Percentiles rank a stretch among this genome's conserved stretches.
Conservation (phyloP, 495 filamentous ascomycete species). For the Hypoxylon crocopeplum region DNA sequence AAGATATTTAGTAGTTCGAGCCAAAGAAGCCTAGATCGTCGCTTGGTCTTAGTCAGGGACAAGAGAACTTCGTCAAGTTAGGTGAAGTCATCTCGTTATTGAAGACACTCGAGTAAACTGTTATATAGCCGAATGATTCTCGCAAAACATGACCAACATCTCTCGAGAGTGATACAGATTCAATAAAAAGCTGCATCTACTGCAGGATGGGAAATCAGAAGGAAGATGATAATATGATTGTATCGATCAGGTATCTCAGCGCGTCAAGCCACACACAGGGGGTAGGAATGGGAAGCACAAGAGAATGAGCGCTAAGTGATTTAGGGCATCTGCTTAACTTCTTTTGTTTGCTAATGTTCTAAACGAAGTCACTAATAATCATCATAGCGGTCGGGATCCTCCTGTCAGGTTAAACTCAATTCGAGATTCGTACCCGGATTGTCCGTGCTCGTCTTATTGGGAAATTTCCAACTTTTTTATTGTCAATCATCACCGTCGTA, state of each 20-base stretch:
- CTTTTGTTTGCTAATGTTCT: not conserved
- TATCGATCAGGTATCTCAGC: not conserved
- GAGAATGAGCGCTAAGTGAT: slow-evolving; percentile 11
- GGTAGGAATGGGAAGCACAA: not conserved
- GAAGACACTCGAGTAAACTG: too few relatives aligned
- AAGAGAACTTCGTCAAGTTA: too few relatives aligned
- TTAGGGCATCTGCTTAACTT: slow-evolving; percentile 16
- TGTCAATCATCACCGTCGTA: slow-evolving; percentile 24
- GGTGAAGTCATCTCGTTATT: too few relatives aligned
- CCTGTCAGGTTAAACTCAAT: slow-evolving; percentile 33
- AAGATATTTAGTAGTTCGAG: too few relatives aligned
- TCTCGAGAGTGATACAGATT: too few relatives aligned
- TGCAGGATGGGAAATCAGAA: too few relatives aligned
- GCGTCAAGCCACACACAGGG: slow-evolving; percentile 3
- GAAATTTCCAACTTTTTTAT: slow-evolving; percentile 41
- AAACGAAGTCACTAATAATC: slow-evolving; percentile 22
- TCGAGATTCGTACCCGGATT: slow-evolving; percentile 7
- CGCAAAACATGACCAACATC: too few relatives aligned
- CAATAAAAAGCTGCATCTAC: too few relatives aligned
- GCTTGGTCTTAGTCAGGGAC: too few relatives aligned
- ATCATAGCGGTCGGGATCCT: slow-evolving; percentile 33
- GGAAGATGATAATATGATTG: too few relatives aligned
- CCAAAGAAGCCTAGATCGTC: too few relatives aligned
- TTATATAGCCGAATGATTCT: too few relatives aligned
- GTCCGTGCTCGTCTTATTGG: not conserved